Percentiles rank a stretch among this genome's conserved stretches.
Evolutionary conservation across 2,329 filamentous ascomycete species (phyloP).

Genomic region (Alternaria hordeiaustralica): DNA sequence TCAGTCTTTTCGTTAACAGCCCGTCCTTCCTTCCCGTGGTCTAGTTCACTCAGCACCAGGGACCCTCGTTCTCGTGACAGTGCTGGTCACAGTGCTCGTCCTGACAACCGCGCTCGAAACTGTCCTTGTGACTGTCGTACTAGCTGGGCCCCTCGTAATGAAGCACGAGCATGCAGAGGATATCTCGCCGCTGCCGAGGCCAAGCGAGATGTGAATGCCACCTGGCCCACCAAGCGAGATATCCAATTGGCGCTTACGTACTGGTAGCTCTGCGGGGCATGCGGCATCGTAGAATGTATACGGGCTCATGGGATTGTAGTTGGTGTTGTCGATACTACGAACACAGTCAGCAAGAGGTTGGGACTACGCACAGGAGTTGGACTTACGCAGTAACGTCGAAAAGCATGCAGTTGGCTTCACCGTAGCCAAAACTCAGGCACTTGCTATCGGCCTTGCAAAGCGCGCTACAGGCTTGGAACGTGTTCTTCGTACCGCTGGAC

Average conservation of each 20-base stretch:
- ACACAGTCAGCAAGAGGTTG: background rate
- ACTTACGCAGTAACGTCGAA: constrained; percentile 42
- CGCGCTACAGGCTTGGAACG: constrained; percentile 34
- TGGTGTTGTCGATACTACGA: constrained; percentile 36
- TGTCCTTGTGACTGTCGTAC: constrained; percentile 34
- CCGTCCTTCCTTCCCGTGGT: background rate
- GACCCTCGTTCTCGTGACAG: constrained; percentile 7
- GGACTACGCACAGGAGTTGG: background rate
- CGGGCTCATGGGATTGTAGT: constrained; percentile 42
- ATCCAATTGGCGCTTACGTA: constrained; percentile 36
- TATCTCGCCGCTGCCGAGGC: constrained; percentile 24
- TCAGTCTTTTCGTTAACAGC: background rate
- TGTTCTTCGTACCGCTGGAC: constrained; percentile 43
- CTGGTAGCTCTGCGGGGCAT: constrained; percentile 38
- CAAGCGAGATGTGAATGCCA: constrained; percentile 35
- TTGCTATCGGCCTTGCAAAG: constrained; percentile 42
- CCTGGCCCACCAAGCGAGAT: constrained; percentile 11
- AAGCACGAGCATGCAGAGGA: constrained; percentile 41
- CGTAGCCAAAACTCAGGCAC: constrained; percentile 43
- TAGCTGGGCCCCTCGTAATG: constrained; percentile 35
- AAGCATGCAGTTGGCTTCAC: constrained; percentile 44
- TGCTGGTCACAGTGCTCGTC: constrained; percentile 7
- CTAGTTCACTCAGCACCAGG: background rate
- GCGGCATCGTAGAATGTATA: constrained; percentile 43
- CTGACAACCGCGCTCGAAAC: constrained; percentile 24